Base-by-base conservation (phyloP, 1,139 yeast species). In the Wickerhamomyces sp. region DNA sequence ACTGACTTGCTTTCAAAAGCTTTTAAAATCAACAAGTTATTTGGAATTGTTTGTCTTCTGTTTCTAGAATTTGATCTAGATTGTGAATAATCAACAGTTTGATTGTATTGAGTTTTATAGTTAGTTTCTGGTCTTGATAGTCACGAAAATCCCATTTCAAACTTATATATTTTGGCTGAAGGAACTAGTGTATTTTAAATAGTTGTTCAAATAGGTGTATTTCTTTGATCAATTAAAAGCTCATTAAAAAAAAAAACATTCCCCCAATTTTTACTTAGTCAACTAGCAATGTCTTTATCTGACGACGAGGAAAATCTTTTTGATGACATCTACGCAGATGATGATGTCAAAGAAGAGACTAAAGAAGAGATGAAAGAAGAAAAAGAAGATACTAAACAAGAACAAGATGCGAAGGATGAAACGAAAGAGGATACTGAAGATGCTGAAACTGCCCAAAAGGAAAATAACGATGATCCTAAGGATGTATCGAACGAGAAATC, bases 291-390 rank as follows among this genome's bases (percentile, higher is more conserved):
- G 55, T 50, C 57, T 13, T 30, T 47, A 13, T 54, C 59, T 13
- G 59, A 47, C 31, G 46, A 53, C 45, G 58, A 54, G 35, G 59
- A 54, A 48, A 71, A 68, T 33, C 60, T 66, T 39, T 67, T 67
- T 43, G 70, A 67, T 44, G 72, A 67, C 42, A 65, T 67, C 51
- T 67, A 66, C 47, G 64, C 55, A n/a, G 68, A 59, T 33, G 67
- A 64, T 18, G 51, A 54, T 15, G 46, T 40, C 31, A 38, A 38
- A 28, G 46, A 41, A 21, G 36, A 35, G 14, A 5, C 16, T 7
- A 27, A 27, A 27, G 13, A 6, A 7, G 29, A 27, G 12, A 12
- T 17, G 15, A 39, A 37, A 37, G 28, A 40, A 24, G 43, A 39
- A 25, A 51, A 47, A 31, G 19, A 45, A 20, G 21, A n/a, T n/a